Conservation (phyloP, 2,329 filamentous ascomycete genomes). For the Canariomyces notabilis region DNA sequence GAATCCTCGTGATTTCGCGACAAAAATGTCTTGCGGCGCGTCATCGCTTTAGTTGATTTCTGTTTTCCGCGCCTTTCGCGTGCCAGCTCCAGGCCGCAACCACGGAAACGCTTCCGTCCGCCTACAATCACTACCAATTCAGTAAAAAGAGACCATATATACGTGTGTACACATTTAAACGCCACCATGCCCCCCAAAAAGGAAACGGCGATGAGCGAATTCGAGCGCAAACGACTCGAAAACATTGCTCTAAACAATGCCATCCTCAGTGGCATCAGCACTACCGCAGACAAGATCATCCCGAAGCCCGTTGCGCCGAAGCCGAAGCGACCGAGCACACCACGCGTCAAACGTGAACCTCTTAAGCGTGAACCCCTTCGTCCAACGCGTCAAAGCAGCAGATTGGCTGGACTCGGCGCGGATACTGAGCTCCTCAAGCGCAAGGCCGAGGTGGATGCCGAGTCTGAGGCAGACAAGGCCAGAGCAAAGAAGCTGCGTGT, state of each 20-base stretch:
- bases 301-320: conserved; percentile 49
- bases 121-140: too few relatives aligned
- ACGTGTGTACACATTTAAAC: too few relatives aligned
- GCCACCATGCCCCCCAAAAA: conserved; percentile 43
- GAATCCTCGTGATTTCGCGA: conserved; percentile 24
- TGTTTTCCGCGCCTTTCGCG: conserved; percentile 8
- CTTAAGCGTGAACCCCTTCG: conserved; percentile 44
- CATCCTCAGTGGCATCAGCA: conserved; percentile 69
- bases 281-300: conserved; percentile 63
- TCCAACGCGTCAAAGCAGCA: conserved; percentile 53
- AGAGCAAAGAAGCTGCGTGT: conserved; percentile 55
- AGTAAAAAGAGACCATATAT: too few relatives aligned
- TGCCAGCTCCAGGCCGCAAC: too few relatives aligned
- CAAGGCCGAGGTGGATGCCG: conserved; percentile 47
- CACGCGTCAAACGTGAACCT: conserved; percentile 36
- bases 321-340: conserved; percentile 33
- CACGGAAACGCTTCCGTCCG: too few relatives aligned
- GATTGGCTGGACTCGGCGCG: conserved; percentile 51
- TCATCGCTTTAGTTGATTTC: conserved; percentile 22
- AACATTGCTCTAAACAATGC: conserved; percentile 86
- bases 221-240: conserved; percentile 76
- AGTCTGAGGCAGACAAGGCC: conserved; percentile 36
- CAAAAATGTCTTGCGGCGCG: conserved; percentile 8
- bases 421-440: conserved; percentile 44
- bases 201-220: conserved; percentile 65